Evolutionary conservation across 2,329 filamentous ascomycete species (phyloP).

Genomic region (Coniosporium tulheliwenetii): DNA sequence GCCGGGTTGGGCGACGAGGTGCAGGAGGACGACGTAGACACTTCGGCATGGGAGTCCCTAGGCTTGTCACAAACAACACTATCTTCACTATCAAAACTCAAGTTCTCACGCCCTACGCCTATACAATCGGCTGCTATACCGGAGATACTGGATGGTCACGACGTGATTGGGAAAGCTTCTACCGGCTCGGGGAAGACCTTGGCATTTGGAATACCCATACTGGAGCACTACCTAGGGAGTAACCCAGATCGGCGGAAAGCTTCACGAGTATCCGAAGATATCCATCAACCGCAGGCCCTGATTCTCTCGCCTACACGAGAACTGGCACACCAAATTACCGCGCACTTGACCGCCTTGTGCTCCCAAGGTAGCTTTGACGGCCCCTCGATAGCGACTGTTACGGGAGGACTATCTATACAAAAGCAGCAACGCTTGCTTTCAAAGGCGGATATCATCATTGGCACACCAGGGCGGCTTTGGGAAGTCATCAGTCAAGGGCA

Average conservation of each 20-base stretch:
- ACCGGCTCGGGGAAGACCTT: constrained; percentile 95
- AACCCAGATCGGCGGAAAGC: constrained; percentile 14
- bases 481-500: constrained; percentile 71
- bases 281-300: constrained; percentile 50
- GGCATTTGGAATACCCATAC: constrained; percentile 83
- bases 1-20: constrained; percentile 27
- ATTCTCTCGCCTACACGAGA: constrained; percentile 87
- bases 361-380: constrained; percentile 44
- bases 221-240: constrained; percentile 60
- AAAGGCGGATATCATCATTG: constrained; percentile 82
- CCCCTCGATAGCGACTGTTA: constrained; percentile 63
- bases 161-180: constrained; percentile 89
- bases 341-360: constrained; percentile 67
- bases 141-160: constrained; percentile 64
- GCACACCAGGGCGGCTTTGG: constrained; percentile 85
- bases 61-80: constrained; percentile 58
- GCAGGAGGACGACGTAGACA: constrained; percentile 45
- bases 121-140: constrained; percentile 76
- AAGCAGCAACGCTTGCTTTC: constrained; percentile 81
- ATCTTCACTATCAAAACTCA: constrained; percentile 60
- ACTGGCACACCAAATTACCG: constrained; percentile 77
- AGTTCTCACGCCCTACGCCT: constrained; percentile 63
- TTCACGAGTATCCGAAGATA: constrained; percentile 3
- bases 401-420: constrained; percentile 81
- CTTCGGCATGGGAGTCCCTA: constrained; percentile 65